Evolutionary conservation across 768 basidiomycete genomes (phyloP), one percentile per base, ranked within the genome.

Genomic region (Boletus rubescentipes): DNA sequence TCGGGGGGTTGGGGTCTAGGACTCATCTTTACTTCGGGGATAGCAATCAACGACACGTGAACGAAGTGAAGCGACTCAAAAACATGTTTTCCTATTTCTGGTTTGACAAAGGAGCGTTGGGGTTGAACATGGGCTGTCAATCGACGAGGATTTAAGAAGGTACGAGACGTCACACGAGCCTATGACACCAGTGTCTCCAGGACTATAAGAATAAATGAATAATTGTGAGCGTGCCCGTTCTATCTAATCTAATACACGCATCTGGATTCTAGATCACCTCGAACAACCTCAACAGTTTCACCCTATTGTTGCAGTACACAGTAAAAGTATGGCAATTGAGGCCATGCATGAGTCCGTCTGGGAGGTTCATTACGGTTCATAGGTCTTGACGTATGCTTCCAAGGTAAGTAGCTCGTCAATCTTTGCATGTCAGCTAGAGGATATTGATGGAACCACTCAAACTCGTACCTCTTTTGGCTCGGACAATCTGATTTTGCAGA

Each of bases 401-500:
- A 79, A 82, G 9, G 80, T 80, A 72, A 99, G 73, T 31, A 99
- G 77, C 5, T 67, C 66, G 6, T 93, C 83, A 58, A 92, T 69
- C 90, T 92, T 60, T 18, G 21, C 42, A 20, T 9, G n/a, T 61
- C 8, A 61, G 23, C 15, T 5, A 9, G 10, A 42, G 21, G 38
- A 18, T 14, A 26, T 35, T 9, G 46, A 29, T 9, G 30, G 46
- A 2, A 48, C 37, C 40, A 29, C 5, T 34, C 14, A 11, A 37
- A 37, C 16, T 54, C 78, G 37, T 69, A 93, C 91, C 81, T 98
- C 91, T 2, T 78, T 71, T 6, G 87, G 86, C 53, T 90, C 72
- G 20, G 88, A 81, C 41, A 97, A 71, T 69, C 87, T 84, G 64
- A 99, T 87, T 78, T 91, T 95, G 84, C 89, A 94, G 42, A 99